Base-by-base conservation (phyloP, 805 yeast species). In the Saccharomycopsis guyanensis region DNA sequence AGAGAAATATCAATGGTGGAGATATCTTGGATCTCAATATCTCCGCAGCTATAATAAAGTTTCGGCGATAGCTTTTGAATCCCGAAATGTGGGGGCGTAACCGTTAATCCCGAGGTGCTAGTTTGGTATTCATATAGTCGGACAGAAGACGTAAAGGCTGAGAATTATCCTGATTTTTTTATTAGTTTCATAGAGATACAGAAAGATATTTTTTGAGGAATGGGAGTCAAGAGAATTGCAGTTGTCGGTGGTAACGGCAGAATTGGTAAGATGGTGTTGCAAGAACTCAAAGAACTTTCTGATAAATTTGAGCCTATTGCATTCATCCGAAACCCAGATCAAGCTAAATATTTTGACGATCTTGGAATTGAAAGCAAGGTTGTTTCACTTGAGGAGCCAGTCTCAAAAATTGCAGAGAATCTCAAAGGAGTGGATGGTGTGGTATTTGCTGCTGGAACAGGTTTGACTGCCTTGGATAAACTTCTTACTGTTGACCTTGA, bases 221-320 rank as follows among this genome's bases (percentile, higher is more conserved):
- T n/a, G n/a, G n/a, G n/a, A n/a, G n/a, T n/a, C n/a, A 43, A 55
- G 20, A 69, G 60, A 56, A 65, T 72, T 4, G 72, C 72, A 35
- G 60, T 79, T 18, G 61, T 79, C 45, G 86, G 86, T 32, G 81
- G 82, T 15, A 76, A 76, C 57, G 85, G 85, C 29, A 71, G 70
- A 49, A 69, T 79, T n/a, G 86, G 79, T 32, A 69, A 72, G 47
- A 56, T 61, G 1, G 53, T 79, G 10, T 57, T 76, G 10, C 49
- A 60, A 13, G 58, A 66, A 37, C 62, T 66, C 19, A 62, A 56
- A 15, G 52, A 47, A 23, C 55, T 54, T 10, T 60, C 46, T 16
- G 50, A 42, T 38, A 63, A 57, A 53, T 72, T 57, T 55, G 69
- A 51, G 55, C 76, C 68, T 41, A 60, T 64, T 3, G 73, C 74